A percentile compares a stretch with the other conserved stretches of the same genome.
Evolutionary conservation across 257 asterid species (phyloP).

Genomic region (Prunella vulgaris): DNA sequence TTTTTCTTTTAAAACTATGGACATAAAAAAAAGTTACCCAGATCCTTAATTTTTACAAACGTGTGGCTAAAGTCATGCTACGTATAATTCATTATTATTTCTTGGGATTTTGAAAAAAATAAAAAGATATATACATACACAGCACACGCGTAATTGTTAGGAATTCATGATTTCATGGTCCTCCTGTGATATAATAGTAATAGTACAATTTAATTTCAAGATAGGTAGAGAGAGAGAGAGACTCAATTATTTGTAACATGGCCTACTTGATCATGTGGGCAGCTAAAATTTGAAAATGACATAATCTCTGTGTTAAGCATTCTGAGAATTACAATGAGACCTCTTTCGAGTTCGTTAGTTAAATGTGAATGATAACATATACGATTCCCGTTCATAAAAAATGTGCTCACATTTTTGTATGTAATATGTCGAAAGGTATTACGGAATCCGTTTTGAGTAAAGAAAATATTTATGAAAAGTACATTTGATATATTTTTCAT

Average conservation of each 20-base stretch:
- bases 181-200: conserved; percentile 28
- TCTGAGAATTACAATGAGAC: background rate
- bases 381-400: too few species aligned
- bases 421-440: too few species aligned
- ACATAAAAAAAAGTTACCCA: conserved; percentile 25
- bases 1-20: conserved; percentile 15
- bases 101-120: conserved; percentile 53
- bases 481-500: too few species aligned
- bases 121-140: too few species aligned
- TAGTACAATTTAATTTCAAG: conserved; percentile 14
- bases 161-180: conserved; percentile 34
- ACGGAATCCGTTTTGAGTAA: too few species aligned
- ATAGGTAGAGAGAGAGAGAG: background rate
- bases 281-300: conserved; percentile 37
- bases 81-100: conserved; percentile 16
- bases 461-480: too few species aligned
- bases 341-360: background rate
- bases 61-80: conserved; percentile 52
- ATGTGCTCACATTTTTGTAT: too few species aligned
- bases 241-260: conserved; percentile 19
- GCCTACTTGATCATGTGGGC: conserved; percentile 23
- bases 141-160: conserved; percentile 16
- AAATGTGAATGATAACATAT: background rate
- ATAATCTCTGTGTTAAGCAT: conserved; percentile 6
- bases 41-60: conserved; percentile 45